Percentiles rank a stretch among this genome's conserved stretches.
Conservation (phyloP, 305 asterid species). For the Fraxinus albicans region DNA sequence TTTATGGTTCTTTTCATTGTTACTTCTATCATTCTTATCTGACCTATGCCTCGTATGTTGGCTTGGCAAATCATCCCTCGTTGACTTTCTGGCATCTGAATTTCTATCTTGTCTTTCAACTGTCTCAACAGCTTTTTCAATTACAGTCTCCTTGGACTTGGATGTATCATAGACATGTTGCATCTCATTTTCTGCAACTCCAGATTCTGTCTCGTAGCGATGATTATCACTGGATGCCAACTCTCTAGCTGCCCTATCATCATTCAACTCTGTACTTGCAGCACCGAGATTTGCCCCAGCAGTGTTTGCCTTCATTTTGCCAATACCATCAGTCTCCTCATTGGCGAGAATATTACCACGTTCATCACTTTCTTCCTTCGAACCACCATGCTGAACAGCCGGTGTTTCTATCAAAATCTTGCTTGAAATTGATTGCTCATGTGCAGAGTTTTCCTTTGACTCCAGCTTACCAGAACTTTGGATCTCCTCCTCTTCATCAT, state of each 20-base stretch:
- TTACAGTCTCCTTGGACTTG: constrained; percentile 25
- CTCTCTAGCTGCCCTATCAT: constrained; percentile 32
- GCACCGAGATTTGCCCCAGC: constrained; percentile 20
- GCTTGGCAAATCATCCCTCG: constrained; percentile 33
- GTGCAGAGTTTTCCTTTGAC: constrained; percentile 34
- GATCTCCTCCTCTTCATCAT: constrained; percentile 69
- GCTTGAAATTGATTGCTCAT: constrained; percentile 37
- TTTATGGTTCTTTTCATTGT: constrained; percentile 36
- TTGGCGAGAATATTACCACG: constrained; percentile 24
- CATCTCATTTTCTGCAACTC: constrained; percentile 35
- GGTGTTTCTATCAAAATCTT: constrained; percentile 35
- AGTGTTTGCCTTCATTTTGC: constrained; percentile 28
- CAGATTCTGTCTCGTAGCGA: constrained; percentile 32
- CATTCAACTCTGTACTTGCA: constrained; percentile 28
- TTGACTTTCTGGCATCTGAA: constrained; percentile 36
- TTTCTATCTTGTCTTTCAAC: constrained; percentile 44
- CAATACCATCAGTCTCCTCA: constrained; percentile 32
- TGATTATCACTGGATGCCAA: constrained; percentile 28
- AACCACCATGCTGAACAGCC: constrained; percentile 43
- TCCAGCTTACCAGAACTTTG: constrained; percentile 50
- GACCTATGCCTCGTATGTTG: constrained; percentile 36
- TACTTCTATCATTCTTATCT: constrained; percentile 51
- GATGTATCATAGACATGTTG: constrained; percentile 31
- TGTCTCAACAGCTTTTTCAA: constrained; percentile 36
- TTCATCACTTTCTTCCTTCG: constrained; percentile 38